A percentile compares a stretch with the other conserved stretches of the same genome.
phyloP scores from a whole-genome alignment of 2,329 filamentous ascomycete species.

The Plectosphaerella plurivora region DNA sequence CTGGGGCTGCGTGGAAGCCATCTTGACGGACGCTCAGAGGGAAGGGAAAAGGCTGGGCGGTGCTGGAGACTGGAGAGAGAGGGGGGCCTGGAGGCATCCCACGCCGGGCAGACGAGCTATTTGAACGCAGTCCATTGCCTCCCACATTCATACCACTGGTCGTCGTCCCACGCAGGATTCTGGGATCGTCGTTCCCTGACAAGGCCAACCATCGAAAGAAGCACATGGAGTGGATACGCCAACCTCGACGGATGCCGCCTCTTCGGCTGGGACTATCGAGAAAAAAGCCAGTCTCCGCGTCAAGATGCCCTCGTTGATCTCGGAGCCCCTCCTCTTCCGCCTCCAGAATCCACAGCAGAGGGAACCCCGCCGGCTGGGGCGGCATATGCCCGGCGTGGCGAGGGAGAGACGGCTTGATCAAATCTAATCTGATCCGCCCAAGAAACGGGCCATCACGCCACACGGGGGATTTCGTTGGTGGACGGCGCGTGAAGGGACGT shows the following conservation, averaged over 20 bases:
- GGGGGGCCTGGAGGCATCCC: background rate
- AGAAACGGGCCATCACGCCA: background rate
- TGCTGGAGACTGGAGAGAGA: too few relatives aligned
- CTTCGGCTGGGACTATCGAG: background rate
- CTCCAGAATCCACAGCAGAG: background rate
- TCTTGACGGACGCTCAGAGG: background rate
- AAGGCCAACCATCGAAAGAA: background rate
- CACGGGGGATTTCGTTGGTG: background rate
- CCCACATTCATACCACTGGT: background rate
- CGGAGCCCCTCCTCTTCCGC: background rate
- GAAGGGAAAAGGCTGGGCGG: background rate
- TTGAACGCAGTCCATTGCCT: background rate
- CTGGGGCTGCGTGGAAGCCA: background rate
- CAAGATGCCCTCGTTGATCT: background rate
- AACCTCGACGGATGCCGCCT: background rate
- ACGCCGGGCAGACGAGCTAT: background rate
- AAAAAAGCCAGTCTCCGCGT: background rate
- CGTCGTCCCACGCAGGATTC: background rate
- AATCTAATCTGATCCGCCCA: conserved; percentile 11
- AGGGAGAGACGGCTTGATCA: conserved; percentile 9
- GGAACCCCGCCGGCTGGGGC: background rate
- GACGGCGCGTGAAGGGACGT: background rate
- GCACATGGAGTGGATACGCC: background rate
- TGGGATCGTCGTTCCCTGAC: background rate
- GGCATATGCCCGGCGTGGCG: background rate